These are phyloP conservation scores for Pugionium dolabratum DNA, from an alignment of 345 rosid genomes.

Conservation along the genomic window DNA sequence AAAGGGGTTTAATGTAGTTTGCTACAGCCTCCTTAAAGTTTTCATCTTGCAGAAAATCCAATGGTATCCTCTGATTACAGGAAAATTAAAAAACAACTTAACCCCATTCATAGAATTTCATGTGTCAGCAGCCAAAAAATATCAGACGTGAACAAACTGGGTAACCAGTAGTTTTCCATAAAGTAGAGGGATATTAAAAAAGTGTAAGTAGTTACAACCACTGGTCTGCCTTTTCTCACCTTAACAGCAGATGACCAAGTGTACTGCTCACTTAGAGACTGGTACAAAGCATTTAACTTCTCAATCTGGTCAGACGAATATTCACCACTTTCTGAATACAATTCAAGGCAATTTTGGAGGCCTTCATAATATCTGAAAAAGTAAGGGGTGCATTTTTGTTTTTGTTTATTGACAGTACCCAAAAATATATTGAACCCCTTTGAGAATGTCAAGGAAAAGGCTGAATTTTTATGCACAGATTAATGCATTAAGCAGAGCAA, in stretches of 20 bases:
- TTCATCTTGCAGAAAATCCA: conserved; percentile 90
- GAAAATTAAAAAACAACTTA: conserved; percentile 22
- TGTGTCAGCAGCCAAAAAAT: conserved; percentile 1
- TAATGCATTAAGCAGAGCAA: conserved; percentile 17
- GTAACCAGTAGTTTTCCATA: conserved; percentile 1
- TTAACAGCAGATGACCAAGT: conserved; percentile 91
- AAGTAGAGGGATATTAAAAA: conserved; percentile 1
- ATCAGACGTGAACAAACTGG: not conserved
- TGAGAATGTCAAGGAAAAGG: conserved; percentile 8
- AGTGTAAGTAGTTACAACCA: not conserved
- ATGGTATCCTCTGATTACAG: conserved; percentile 79
- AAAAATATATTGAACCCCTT: conserved; percentile 20
- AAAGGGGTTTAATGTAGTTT: conserved; percentile 77
- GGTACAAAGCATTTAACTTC: conserved; percentile 72
- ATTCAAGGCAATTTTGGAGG: conserved; percentile 75
- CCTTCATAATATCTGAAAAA: conserved; percentile 84
- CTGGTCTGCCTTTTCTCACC: conserved; percentile 48
- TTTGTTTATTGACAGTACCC: not conserved
- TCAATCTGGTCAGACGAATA: conserved; percentile 77
- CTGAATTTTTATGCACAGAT: conserved; percentile 1
- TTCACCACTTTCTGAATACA: conserved; percentile 58
- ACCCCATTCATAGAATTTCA: not conserved
- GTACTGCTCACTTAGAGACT: conserved; percentile 66
- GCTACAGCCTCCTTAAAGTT: conserved; percentile 78
- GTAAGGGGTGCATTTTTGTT: conserved; percentile 8